Evolutionary conservation across 371 early-diverging fungal species (phyloP).

Genomic region (Catenaria anguillulae): DNA sequence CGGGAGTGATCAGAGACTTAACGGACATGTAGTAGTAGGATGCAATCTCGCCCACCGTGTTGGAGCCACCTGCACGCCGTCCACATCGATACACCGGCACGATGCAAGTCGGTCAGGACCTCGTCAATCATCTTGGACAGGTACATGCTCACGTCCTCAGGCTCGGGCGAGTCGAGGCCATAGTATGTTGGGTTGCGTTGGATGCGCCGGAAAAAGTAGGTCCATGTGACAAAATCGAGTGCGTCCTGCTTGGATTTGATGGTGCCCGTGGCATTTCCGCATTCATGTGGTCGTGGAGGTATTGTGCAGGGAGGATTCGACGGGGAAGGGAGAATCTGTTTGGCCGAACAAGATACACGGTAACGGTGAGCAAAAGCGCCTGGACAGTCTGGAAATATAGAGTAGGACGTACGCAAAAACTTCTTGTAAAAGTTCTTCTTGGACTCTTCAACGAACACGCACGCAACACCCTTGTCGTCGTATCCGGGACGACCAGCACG

Average conservation of each 20-base stretch:
- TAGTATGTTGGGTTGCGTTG: slow-evolving; percentile 89
- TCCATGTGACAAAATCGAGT: slow-evolving; percentile 85
- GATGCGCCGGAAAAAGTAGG: slow-evolving; percentile 79
- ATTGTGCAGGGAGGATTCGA: slow-evolving; percentile 65
- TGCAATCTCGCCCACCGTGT: slow-evolving; percentile 64
- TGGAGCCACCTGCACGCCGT: slow-evolving; percentile 32
- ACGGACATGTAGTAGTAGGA: slow-evolving; percentile 73
- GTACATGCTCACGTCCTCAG: slow-evolving; percentile 47
- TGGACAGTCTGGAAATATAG: slow-evolving; percentile 34
- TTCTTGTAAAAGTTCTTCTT: slow-evolving; percentile 94
- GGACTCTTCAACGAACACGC: slow-evolving; percentile 70
- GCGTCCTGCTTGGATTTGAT: slow-evolving; percentile 80
- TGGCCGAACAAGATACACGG: background rate
- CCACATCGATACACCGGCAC: slow-evolving; percentile 53
- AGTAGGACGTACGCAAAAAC: slow-evolving; percentile 61
- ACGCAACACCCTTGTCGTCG: slow-evolving; percentile 74
- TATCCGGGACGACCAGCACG: slow-evolving; percentile 98
- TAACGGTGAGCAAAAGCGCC: slow-evolving; percentile 13
- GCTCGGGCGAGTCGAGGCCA: slow-evolving; percentile 60
- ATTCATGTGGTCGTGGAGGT: slow-evolving; percentile 70
- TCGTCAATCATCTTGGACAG: slow-evolving; percentile 59
- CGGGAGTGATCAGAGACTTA: too few species aligned
- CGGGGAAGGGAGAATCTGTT: slow-evolving; percentile 48
- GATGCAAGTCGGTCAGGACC: slow-evolving; percentile 44
- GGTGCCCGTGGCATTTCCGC: slow-evolving; percentile 77